These are phyloP conservation scores for Tieghemostelium lacteum DNA, from an alignment of 78 protist genomes.

Conservation along the genomic window DNA sequence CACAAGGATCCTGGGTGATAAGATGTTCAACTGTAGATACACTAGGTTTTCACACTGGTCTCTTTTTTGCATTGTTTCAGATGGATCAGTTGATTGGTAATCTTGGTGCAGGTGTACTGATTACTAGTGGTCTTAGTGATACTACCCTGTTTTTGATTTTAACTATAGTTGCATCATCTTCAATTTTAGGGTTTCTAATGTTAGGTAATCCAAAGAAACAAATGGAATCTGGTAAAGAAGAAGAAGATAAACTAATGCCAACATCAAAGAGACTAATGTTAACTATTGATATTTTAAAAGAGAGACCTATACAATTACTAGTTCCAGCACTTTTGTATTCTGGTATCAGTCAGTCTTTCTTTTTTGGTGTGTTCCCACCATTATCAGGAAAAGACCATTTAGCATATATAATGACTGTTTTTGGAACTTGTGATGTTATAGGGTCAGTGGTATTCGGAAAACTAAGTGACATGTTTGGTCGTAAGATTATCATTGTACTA, in stretches of 20 bases:
- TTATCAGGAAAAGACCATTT: constrained; percentile 9
- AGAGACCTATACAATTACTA: constrained; percentile 44
- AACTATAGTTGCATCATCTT: neutral
- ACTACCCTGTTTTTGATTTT: constrained; percentile 17
- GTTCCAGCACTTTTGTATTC: constrained; percentile 23
- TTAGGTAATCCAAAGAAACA: constrained; percentile 26
- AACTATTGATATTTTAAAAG: constrained; percentile 25
- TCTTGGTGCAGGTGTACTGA: constrained; percentile 26
- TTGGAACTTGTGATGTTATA: constrained; percentile 59
- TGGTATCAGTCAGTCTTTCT: constrained; percentile 73
- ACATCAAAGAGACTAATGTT: constrained; percentile 4
- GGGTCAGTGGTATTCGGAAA: constrained; percentile 41
- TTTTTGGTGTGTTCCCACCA: constrained; percentile 61
- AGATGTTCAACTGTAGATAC: constrained; percentile 62
- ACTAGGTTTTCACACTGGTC: constrained; percentile 58
- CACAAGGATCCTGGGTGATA: constrained; percentile 71
- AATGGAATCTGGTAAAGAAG: neutral
- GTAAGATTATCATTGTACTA: constrained; percentile 13
- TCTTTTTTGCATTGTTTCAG: constrained; percentile 72
- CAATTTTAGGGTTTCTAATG: constrained; percentile 9
- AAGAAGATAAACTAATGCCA: constrained; percentile 17
- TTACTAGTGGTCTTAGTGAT: neutral
- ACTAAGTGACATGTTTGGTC: constrained; percentile 42
- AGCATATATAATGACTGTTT: constrained; percentile 55
- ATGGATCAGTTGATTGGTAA: constrained; percentile 57